Evolutionary conservation across 1,284 basidiomycete genomes (phyloP), one percentile per base, ranked within the genome.

Genomic region (Rhodotorula sp.): DNA sequence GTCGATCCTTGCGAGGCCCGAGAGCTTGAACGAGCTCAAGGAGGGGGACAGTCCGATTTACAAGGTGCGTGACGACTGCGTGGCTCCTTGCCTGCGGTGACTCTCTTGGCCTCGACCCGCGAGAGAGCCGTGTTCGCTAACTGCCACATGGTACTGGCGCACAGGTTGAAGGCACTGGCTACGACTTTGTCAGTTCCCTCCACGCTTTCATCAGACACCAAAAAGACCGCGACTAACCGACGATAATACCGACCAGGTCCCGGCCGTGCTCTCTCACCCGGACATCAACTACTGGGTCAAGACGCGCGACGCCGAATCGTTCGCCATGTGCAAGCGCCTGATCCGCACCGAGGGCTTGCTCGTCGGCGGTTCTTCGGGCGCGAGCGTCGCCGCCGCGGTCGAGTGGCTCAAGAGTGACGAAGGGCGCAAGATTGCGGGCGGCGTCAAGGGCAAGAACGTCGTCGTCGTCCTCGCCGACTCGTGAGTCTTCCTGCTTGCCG

Each of bases 331-430:
- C 21, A 86, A 89, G 75, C 82, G 86, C 60, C 80, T 97, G n/a
- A 97, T 97, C 88, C 86, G 88, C 62, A 85, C 84, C 49, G 96
- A 98, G 81, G 95, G 92, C 1, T 85, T 97, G 16, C 85, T 97
- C 5, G 90, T 96, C 21, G 96, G 96, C 21, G 96, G 96, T 4
- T 94, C 91, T 74, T 91, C 90, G 72, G 96, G 96, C 3, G 91
- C 91, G 78, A 88, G 90, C 2, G 83, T 98, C 47, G 86, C 87
- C 34, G 93, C 90, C 54, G 87, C 92, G 3, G 80, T 97, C 62
- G 82, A 85, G 66, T 98, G 90, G 88, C 84, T 99, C 66, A 88
- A 83, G 23, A 87, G 85, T 3, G 86, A 87, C 15, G 85, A 87
- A 65, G 96, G 93, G 1, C 84, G 84, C 79, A 81, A 83, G 62